phyloP scores from a whole-genome alignment of 1,284 basidiomycete species.

The Sutorius eximius region DNA sequence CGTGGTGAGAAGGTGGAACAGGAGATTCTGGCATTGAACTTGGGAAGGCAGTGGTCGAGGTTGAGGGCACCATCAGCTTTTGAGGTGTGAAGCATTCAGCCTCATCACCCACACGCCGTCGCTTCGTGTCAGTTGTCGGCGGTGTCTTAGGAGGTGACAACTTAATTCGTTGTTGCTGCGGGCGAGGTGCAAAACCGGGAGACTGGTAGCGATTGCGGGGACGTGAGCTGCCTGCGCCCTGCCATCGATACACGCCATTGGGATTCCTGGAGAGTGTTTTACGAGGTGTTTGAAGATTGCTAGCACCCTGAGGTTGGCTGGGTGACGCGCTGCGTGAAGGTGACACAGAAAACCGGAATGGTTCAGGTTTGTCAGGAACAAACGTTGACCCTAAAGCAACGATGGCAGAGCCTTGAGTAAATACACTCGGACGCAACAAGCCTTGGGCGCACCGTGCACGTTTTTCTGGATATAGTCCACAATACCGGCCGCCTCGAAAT shows the following conservation, averaged over 20 bases:
- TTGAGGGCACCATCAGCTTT: slow-evolving; percentile 26
- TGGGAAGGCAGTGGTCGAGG: slow-evolving; percentile 27
- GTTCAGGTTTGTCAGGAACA: slow-evolving; percentile 42
- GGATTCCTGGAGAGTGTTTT: slow-evolving; percentile 66
- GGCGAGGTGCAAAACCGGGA: slow-evolving; percentile 58
- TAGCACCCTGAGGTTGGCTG: slow-evolving; percentile 18
- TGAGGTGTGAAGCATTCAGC: slow-evolving; percentile 35
- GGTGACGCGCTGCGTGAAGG: slow-evolving; percentile 48
- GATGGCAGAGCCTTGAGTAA: slow-evolving; percentile 12
- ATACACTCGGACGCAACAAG: slow-evolving; percentile 7
- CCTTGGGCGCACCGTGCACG: slow-evolving; percentile 36
- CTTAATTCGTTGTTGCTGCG: slow-evolving; percentile 41
- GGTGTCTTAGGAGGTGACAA: slow-evolving; percentile 41
- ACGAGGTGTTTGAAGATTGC: slow-evolving; percentile 35
- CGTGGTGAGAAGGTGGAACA: slow-evolving; percentile 5
- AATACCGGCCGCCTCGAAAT: slow-evolving; percentile 54
- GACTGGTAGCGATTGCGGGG: slow-evolving; percentile 65
- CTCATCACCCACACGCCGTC: slow-evolving; percentile 56
- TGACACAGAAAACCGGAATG: slow-evolving; percentile 58
- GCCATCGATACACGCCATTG: slow-evolving; percentile 67
- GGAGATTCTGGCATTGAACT: slow-evolving; percentile 16
- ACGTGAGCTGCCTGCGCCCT: slow-evolving; percentile 67
- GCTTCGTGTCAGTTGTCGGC: slow-evolving; percentile 51
- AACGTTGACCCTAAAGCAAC: slow-evolving; percentile 27
- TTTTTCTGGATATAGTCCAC: slow-evolving; percentile 50